Conservation (phyloP, 331 rosid genomes). For the Malus hybrid region DNA sequence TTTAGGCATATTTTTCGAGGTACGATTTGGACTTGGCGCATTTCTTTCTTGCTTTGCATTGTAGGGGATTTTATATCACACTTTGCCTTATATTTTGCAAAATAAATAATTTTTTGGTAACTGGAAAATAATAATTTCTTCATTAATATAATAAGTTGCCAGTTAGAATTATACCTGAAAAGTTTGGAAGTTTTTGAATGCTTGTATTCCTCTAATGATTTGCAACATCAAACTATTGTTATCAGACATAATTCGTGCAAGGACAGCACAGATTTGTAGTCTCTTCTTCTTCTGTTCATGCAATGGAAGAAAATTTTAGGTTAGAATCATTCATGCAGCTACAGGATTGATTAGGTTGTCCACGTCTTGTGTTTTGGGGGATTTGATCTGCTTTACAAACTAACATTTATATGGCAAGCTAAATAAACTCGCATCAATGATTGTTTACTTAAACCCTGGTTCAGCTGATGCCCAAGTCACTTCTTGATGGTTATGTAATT, state of each 20-base stretch:
- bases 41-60: neutral
- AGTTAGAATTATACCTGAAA: neutral
- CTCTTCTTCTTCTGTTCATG: neutral
- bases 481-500: neutral
- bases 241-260: neutral
- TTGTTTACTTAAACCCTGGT: neutral
- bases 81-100: neutral
- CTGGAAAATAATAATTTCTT: neutral
- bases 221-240: neutral
- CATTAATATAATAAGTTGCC: neutral
- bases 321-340: neutral
- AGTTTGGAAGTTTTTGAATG: neutral
- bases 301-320: neutral
- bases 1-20: slow-evolving; percentile 87
- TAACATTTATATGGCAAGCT: neutral
- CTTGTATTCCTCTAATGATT: neutral
- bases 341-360: neutral
- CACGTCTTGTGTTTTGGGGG: neutral
- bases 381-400: neutral
- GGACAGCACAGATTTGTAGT: neutral
- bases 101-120: neutral
- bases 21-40: slow-evolving; percentile 13
- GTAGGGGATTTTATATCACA: neutral
- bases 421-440: neutral
- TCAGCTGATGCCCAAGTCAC: neutral